Percentiles rank a stretch among this genome's conserved stretches.
Evolutionary conservation across 352 stramenopile genomes (phyloP).

Genomic region (Pythium brachiatum): DNA sequence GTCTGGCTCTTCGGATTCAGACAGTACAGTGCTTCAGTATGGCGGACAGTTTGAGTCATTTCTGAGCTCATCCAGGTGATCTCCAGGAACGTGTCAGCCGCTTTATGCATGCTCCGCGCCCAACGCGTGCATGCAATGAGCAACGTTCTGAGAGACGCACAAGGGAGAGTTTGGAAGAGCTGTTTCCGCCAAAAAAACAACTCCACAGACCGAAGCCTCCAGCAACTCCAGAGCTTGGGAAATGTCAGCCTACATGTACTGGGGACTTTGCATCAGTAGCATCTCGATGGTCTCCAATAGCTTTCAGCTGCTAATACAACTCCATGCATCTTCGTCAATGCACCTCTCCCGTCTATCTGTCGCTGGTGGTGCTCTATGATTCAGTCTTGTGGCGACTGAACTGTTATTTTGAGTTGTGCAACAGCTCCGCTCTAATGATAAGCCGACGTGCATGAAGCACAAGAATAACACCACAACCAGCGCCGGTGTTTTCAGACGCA

Average conservation of each 20-base stretch:
- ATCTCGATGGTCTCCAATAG: too few relatives aligned
- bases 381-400: not conserved
- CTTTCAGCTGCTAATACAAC: too few relatives aligned
- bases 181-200: too few relatives aligned
- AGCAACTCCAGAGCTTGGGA: too few relatives aligned
- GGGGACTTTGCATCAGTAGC: too few relatives aligned
- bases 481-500: not conserved
- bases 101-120: too few relatives aligned
- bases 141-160: not conserved
- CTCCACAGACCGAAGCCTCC: too few relatives aligned
- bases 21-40: not conserved
- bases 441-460: not conserved
- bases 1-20: not conserved
- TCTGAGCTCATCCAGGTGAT: not conserved
- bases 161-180: too few relatives aligned
- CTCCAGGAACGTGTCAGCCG: not conserved
- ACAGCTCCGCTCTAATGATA: slow-evolving; percentile 1
- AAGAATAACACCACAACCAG: slow-evolving; percentile 2
- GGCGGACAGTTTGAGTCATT: not conserved
- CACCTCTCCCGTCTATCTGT: not conserved
- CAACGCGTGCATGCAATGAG: not conserved
- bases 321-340: not conserved
- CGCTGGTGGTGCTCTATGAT: too few relatives aligned
- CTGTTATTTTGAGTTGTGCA: slow-evolving; percentile 1
- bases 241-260: too few relatives aligned